phyloP scores from a whole-genome alignment of 1,139 yeast species.

The Blastobotrys indianensis region DNA sequence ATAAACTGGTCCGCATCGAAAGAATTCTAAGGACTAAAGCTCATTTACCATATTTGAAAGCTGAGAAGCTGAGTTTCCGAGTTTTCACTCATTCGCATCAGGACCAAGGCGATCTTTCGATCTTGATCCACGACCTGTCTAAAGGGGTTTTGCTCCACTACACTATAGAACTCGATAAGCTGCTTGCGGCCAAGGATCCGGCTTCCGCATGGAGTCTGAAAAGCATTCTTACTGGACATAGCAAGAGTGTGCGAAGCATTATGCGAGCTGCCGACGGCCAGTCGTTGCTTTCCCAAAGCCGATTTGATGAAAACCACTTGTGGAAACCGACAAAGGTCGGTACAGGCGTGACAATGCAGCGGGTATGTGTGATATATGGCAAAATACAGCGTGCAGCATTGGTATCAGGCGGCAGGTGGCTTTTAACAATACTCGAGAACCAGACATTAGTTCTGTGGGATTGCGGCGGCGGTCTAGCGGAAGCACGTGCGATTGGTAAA shows the following conservation, averaged over 20 bases:
- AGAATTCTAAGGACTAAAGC: slow-evolving; percentile 2
- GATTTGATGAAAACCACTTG: slow-evolving; percentile 32
- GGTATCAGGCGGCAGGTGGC: slow-evolving; percentile 48
- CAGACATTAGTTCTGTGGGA: slow-evolving; percentile 57
- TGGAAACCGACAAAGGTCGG: slow-evolving; percentile 29
- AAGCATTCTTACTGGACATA: slow-evolving; percentile 68
- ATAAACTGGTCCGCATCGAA: slow-evolving; percentile 8
- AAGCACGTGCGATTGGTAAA: slow-evolving; percentile 19
- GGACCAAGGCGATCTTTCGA: slow-evolving; percentile 23
- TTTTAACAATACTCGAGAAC: slow-evolving; percentile 40
- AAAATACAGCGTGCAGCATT: slow-evolving; percentile 48
- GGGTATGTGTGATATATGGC: slow-evolving; percentile 26
- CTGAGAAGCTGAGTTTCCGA: background rate
- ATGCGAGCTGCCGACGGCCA: slow-evolving; percentile 60
- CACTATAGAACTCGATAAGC: slow-evolving; percentile 17
- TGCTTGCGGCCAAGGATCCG: slow-evolving; percentile 5
- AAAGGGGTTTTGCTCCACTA: slow-evolving; percentile 38
- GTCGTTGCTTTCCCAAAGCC: slow-evolving; percentile 43
- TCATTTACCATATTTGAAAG: background rate
- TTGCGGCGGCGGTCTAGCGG: slow-evolving; percentile 35
- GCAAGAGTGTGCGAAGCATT: slow-evolving; percentile 65
- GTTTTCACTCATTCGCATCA: slow-evolving; percentile 12
- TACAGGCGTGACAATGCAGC: slow-evolving; percentile 26
- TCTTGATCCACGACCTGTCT: slow-evolving; percentile 52
- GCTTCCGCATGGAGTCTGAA: slow-evolving; percentile 9